These are phyloP conservation scores for Trypanosoma conorhini DNA, from an alignment of 208 protist species.

Conservation along the genomic window DNA sequence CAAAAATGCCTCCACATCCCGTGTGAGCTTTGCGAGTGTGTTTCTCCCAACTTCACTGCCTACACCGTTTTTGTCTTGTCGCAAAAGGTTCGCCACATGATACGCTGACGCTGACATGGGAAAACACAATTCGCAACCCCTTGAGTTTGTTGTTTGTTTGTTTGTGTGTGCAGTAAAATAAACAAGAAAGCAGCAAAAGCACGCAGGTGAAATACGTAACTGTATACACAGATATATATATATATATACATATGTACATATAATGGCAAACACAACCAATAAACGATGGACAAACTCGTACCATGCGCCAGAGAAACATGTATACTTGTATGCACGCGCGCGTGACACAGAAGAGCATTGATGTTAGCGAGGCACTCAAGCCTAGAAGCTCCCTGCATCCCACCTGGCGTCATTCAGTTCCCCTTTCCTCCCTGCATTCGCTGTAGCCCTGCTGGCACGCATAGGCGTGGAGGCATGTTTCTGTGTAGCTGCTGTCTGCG, in stretches of 20 bases:
- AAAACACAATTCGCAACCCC: constrained; percentile 2
- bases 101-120: constrained; percentile 32
- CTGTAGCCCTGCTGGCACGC: background rate
- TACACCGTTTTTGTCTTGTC: background rate
- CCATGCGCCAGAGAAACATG: background rate
- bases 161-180: background rate
- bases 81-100: constrained; percentile 33
- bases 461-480: background rate
- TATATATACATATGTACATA: no score
- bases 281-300: background rate
- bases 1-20: constrained; percentile 64
- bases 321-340: background rate
- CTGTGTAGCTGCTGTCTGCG: background rate
- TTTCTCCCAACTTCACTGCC: constrained; percentile 12
- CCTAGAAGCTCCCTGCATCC: background rate
- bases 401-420: background rate
- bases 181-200: background rate
- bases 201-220: background rate
- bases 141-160: background rate
- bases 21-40: constrained; percentile 44
- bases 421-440: background rate
- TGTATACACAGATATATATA: no score
- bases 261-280: background rate
- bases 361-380: background rate
- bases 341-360: background rate